A percentile compares a stretch with the other conserved stretches of the same genome.
Evolutionary conservation across 2,329 filamentous ascomycete species (phyloP).

Genomic region (Verticillium nonalfalfae): DNA sequence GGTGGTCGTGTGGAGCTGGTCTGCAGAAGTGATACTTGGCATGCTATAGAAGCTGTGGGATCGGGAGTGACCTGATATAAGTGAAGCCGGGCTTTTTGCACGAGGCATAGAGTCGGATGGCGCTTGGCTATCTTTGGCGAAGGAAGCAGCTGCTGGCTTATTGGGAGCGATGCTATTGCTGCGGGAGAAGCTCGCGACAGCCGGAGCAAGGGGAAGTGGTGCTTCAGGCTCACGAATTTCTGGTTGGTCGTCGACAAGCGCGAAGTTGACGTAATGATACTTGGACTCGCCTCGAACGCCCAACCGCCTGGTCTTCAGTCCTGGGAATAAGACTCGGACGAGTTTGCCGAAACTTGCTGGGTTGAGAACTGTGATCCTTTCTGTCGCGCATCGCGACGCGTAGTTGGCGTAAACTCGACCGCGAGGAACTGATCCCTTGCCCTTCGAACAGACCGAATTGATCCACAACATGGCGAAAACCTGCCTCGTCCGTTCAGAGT

Average conservation of each 20-base stretch:
- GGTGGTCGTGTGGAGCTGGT: slow-evolving; percentile 51
- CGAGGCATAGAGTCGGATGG: slow-evolving; percentile 8
- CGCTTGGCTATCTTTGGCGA: slow-evolving; percentile 20
- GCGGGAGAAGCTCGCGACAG: slow-evolving; percentile 41
- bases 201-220: slow-evolving; percentile 40
- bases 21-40: slow-evolving; percentile 46
- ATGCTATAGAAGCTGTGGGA: slow-evolving; percentile 54
- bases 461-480: slow-evolving; percentile 89
- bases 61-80: slow-evolving; percentile 18
- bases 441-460: slow-evolving; percentile 63
- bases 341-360: slow-evolving; percentile 97
- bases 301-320: slow-evolving; percentile 83
- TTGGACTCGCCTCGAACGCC: slow-evolving; percentile 96
- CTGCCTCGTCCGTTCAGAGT: slow-evolving; percentile 77
- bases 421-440: slow-evolving; percentile 81
- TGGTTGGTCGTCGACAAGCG: slow-evolving; percentile 49
- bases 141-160: background rate
- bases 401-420: slow-evolving; percentile 95
- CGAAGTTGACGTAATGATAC: slow-evolving; percentile 83
- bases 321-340: slow-evolving; percentile 91
- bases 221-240: slow-evolving; percentile 38
- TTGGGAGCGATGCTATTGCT: slow-evolving; percentile 38
- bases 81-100: slow-evolving; percentile 10
- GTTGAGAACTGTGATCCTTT: slow-evolving; percentile 91
- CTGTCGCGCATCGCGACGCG: slow-evolving; percentile 84